Evolutionary conservation across 768 basidiomycete species (phyloP).

Genomic region (Pilatotrama ljubarskyi): DNA sequence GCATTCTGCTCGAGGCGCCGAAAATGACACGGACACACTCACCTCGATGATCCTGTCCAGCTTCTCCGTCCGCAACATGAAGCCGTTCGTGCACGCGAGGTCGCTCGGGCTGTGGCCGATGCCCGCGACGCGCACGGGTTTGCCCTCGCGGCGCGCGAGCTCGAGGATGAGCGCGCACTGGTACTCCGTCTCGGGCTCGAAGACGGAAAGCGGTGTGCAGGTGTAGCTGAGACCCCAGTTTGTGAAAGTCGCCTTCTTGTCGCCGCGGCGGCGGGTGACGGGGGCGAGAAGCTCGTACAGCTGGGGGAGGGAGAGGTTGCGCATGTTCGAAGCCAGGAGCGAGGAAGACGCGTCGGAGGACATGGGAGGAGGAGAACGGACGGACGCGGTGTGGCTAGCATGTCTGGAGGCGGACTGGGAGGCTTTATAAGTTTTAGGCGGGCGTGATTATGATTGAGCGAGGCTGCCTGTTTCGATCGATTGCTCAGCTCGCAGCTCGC

Average conservation of each 20-base stretch:
- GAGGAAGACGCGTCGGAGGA: slow-evolving; percentile 32
- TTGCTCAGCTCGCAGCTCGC: slow-evolving; percentile 21
- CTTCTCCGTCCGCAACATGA: slow-evolving; percentile 78
- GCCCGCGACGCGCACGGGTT: slow-evolving; percentile 77
- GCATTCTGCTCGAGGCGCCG: background rate
- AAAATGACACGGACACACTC: slow-evolving; percentile 33
- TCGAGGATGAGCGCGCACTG: slow-evolving; percentile 79
- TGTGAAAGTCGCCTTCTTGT: slow-evolving; percentile 51
- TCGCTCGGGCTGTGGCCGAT: slow-evolving; percentile 94
- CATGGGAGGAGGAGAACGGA: slow-evolving; percentile 20
- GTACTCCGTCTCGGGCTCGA: slow-evolving; percentile 68
- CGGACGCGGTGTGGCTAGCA: slow-evolving; percentile 9
- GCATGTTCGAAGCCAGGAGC: slow-evolving; percentile 26
- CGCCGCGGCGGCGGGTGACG: slow-evolving; percentile 48
- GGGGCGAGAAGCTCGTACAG: slow-evolving; percentile 57
- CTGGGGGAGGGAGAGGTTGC: slow-evolving; percentile 43
- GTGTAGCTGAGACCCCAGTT: slow-evolving; percentile 89
- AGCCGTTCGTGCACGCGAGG: slow-evolving; percentile 85
- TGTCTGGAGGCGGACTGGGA: background rate
- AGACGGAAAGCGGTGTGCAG: slow-evolving; percentile 68
- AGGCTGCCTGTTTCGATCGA: slow-evolving; percentile 30
- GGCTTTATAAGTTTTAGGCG: slow-evolving; percentile 34
- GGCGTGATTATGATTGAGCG: slow-evolving; percentile 25
- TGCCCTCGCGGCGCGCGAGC: slow-evolving; percentile 72
- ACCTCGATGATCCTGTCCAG: slow-evolving; percentile 79